Evolutionary conservation across 768 basidiomycete genomes (phyloP).

Genomic region (Leccinum longicurvipes): DNA sequence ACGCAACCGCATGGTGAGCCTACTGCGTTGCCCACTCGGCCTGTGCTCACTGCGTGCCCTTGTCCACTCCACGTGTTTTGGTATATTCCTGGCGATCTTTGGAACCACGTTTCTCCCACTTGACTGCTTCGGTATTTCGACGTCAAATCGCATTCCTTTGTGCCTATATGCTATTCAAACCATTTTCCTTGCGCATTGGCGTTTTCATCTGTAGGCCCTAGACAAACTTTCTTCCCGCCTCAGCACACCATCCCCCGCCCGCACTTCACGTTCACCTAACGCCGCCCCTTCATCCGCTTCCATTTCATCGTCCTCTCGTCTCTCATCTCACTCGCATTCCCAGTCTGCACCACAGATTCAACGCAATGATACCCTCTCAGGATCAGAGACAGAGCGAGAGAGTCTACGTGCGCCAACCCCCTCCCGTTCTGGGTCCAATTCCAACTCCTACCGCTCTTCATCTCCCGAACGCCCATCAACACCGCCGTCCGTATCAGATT

Average conservation of each 20-base stretch:
- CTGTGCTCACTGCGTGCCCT: slow-evolving; percentile 25
- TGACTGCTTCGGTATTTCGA: slow-evolving; percentile 5
- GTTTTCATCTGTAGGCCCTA: slow-evolving; percentile 63
- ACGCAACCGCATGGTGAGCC: slow-evolving; percentile 68
- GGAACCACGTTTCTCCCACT: slow-evolving; percentile 1
- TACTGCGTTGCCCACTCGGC: slow-evolving; percentile 17
- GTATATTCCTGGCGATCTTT: slow-evolving; percentile 19
- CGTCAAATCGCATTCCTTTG: slow-evolving; percentile 1
- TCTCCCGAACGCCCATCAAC: slow-evolving; percentile 39
- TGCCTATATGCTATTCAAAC: slow-evolving; percentile 21
- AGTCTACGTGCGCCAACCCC: slow-evolving; percentile 35
- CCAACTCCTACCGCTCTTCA: slow-evolving; percentile 33
- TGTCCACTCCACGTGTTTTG: slow-evolving; percentile 30
- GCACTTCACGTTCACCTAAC: slow-evolving; percentile 36
- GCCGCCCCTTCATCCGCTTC: slow-evolving; percentile 34
- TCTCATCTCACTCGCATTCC: slow-evolving; percentile 33
- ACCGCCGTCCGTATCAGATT: slow-evolving; percentile 30
- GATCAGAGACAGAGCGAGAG: slow-evolving; percentile 83
- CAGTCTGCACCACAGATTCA: slow-evolving; percentile 25
- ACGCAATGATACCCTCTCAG: slow-evolving; percentile 48
- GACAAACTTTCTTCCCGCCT: slow-evolving; percentile 66
- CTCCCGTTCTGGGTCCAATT: slow-evolving; percentile 30
- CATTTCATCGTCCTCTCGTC: slow-evolving; percentile 35
- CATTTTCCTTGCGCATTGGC: too few relatives aligned
- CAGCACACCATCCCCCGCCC: slow-evolving; percentile 54